Evolutionary conservation across 2,329 filamentous ascomycete species (phyloP).

Genomic region (Fusarium metavorans): DNA sequence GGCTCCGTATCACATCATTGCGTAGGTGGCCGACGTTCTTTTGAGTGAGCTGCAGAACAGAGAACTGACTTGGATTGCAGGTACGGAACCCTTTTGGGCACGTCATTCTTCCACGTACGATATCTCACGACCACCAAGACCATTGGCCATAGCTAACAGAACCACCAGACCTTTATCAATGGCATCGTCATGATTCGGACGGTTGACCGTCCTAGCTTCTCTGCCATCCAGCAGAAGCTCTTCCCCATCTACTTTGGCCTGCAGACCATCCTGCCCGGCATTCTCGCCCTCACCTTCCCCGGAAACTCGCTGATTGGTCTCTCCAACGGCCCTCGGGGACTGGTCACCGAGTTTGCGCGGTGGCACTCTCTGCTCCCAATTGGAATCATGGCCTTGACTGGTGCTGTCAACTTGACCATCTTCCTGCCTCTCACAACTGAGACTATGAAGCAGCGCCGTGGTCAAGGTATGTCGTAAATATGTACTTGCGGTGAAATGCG

Average conservation of each 20-base stretch:
- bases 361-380: slow-evolving; percentile 77
- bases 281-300: slow-evolving; percentile 85
- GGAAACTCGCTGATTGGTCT: slow-evolving; percentile 65
- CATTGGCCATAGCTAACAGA: too few relatives aligned
- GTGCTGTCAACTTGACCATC: slow-evolving; percentile 76
- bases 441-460: slow-evolving; percentile 79
- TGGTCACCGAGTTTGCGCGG: slow-evolving; percentile 71
- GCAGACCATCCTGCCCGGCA: slow-evolving; percentile 79
- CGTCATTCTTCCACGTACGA: slow-evolving; percentile 83
- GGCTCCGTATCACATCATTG: slow-evolving; percentile 81
- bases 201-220: slow-evolving; percentile 84
- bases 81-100: slow-evolving; percentile 89
- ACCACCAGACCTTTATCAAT: slow-evolving; percentile 69
- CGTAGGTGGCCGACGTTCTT: slow-evolving; percentile 60
- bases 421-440: slow-evolving; percentile 81
- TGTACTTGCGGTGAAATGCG: background rate
- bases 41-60: background rate
- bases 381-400: slow-evolving; percentile 75
- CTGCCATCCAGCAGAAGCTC: slow-evolving; percentile 80
- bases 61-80: slow-evolving; percentile 58
- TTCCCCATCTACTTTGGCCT: slow-evolving; percentile 92
- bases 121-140: background rate
- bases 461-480: slow-evolving; percentile 72
- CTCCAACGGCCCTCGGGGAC: slow-evolving; percentile 62
- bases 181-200: slow-evolving; percentile 81